Percentiles rank a stretch among this genome's conserved stretches.
These are phyloP conservation scores for Tylopilus vinaceipallidus DNA, from an alignment of 768 basidiomycete species.

Conservation along the genomic window DNA sequence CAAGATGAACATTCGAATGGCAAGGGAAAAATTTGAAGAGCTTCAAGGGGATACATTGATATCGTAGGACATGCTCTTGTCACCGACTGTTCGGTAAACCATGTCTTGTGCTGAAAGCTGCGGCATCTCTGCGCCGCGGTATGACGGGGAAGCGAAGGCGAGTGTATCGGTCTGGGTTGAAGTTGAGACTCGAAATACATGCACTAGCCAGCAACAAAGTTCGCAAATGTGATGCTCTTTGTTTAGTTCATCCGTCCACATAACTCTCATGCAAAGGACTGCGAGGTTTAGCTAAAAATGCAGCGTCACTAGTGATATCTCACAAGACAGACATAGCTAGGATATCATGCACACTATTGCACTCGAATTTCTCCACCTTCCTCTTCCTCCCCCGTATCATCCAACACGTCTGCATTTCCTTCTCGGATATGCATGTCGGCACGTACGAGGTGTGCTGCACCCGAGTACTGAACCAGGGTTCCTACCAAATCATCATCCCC, in stretches of 20 bases:
- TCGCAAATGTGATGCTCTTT: not conserved
- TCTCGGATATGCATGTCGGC: conserved; percentile 34
- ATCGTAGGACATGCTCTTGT: conserved; percentile 14
- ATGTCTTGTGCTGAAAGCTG: not conserved
- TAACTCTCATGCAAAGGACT: not conserved
- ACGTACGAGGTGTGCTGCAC: conserved; percentile 49
- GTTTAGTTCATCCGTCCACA: not conserved
- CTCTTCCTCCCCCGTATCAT: conserved; percentile 1
- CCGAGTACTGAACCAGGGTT: conserved; percentile 51
- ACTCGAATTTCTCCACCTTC: too few relatives aligned
- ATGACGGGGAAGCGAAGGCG: not conserved
- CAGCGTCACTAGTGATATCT: too few relatives aligned
- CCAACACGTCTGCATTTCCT: conserved; percentile 51
- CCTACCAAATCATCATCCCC: conserved; percentile 27
- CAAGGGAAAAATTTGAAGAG: conserved; percentile 85
- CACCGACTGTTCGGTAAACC: not conserved
- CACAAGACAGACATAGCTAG: too few relatives aligned
- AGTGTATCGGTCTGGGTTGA: not conserved
- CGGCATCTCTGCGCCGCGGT: not conserved
- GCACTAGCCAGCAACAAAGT: not conserved
- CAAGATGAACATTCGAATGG: conserved; percentile 83
- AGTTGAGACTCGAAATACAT: not conserved
- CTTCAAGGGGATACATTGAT: conserved; percentile 71
- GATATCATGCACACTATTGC: not conserved
- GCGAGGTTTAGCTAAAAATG: too few relatives aligned